A percentile compares a stretch with the other conserved stretches of the same genome.
Conservation (phyloP, 1,284 basidiomycete genomes). For the Austropuccinia psidii region DNA sequence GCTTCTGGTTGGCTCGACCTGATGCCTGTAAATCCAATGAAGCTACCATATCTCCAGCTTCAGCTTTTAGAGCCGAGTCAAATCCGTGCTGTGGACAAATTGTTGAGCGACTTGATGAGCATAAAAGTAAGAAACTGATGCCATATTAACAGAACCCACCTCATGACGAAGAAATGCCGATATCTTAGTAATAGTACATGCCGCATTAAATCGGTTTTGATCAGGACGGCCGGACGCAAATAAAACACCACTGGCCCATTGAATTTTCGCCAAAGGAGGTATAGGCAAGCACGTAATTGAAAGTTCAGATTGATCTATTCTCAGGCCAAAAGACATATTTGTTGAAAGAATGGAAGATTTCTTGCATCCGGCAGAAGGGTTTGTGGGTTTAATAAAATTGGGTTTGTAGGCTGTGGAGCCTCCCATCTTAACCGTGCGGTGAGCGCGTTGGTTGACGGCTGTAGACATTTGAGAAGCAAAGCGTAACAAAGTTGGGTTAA, state of each 20-base stretch:
- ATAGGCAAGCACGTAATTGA: conserved; percentile 18
- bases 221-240: conserved; percentile 20
- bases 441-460: conserved; percentile 12
- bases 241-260: conserved; percentile 26
- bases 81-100: conserved; percentile 10
- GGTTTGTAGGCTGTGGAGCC: background rate
- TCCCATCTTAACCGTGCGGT: too few relatives aligned
- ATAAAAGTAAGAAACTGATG: background rate
- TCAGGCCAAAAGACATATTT: conserved; percentile 16
- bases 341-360: conserved; percentile 25
- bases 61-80: conserved; percentile 24
- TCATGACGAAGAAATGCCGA: conserved; percentile 19
- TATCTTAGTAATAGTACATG: conserved; percentile 19
- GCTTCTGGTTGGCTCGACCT: background rate
- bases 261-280: conserved; percentile 19
- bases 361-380: background rate
- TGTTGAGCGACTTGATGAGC: too few relatives aligned
- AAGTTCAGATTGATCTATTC: conserved; percentile 25
- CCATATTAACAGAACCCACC: conserved; percentile 2
- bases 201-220: conserved; percentile 17
- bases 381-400: background rate
- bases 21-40: conserved; percentile 6
- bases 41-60: conserved; percentile 24
- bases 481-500: conserved; percentile 19
- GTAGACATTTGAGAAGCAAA: conserved; percentile 28